Evolutionary conservation across 2,329 filamentous ascomycete genomes (phyloP).

Genomic region (Botrytis medusae): DNA sequence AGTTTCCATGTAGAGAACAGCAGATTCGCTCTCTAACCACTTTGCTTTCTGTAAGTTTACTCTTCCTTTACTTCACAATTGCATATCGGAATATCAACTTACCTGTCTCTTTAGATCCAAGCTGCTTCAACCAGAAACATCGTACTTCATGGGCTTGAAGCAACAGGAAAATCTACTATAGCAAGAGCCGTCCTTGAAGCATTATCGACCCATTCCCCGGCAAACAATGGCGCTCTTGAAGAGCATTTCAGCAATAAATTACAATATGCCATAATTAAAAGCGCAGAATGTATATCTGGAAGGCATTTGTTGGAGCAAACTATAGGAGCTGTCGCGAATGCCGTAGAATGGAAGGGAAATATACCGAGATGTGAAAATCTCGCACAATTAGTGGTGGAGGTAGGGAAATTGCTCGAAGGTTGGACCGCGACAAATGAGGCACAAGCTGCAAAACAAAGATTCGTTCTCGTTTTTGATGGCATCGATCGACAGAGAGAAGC

Average conservation of each 20-base stretch:
- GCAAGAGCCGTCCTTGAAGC: constrained; percentile 59
- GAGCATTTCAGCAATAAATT: constrained; percentile 49
- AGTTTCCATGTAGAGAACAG: constrained; percentile 57
- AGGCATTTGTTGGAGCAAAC: constrained; percentile 76
- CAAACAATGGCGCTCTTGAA: constrained; percentile 55
- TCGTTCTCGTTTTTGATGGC: constrained; percentile 83
- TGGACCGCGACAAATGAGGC: constrained; percentile 34
- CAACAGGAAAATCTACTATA: constrained; percentile 81
- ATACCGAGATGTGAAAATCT: constrained; percentile 75
- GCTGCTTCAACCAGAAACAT: constrained; percentile 50
- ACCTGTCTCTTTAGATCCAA: constrained; percentile 17
- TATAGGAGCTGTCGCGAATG: constrained; percentile 56
- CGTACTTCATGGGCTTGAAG: constrained; percentile 79
- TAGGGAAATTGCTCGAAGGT: constrained; percentile 59
- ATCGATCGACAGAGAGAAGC: constrained; percentile 83
- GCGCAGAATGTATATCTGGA: constrained; percentile 73
- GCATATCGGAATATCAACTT: constrained; percentile 27
- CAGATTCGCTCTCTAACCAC: constrained; percentile 60
- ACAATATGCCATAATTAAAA: constrained; percentile 63
- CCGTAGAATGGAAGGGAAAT: constrained; percentile 49
- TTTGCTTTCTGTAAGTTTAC: constrained; percentile 45
- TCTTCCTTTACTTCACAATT: background rate
- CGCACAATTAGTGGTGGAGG: constrained; percentile 70
- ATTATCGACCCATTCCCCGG: constrained; percentile 48
- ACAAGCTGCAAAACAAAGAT: constrained; percentile 47